Base-by-base conservation (phyloP, 148 eudicot genomes). In the Chenopodium formosanum region DNA sequence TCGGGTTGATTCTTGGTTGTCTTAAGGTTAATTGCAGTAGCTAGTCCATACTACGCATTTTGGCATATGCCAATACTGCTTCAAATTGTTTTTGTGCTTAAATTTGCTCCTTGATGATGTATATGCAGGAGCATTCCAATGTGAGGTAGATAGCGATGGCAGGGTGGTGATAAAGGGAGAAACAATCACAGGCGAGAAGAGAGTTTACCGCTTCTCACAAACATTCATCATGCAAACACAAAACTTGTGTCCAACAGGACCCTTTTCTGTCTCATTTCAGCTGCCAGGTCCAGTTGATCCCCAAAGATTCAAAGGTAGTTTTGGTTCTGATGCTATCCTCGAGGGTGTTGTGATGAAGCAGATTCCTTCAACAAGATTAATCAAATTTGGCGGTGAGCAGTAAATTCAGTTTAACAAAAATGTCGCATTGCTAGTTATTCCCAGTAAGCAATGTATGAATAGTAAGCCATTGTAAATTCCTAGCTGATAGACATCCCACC, bases 201-300 rank as follows among this genome's bases (percentile, higher is more conserved):
- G 66, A 37, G 87, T 95, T 2, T 34, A 62, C 29, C 86, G 88
- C 66, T 89, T 79, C 76, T 82, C 89, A 4, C 89, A 92, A 80
- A 84, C 76, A 25, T 95, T 95, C 46, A 88, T 89, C 81, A 93
- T 95, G 99, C 91, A 88, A 75, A 82, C 97, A 23, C 91, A 84
- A 75, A 95, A 95, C 82, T 90, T 93, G 25, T 93, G 97, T 75
- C 99, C 99, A 9, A 87, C 97, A 4, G 99, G 99, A 37, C 92
- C 93, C 53, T 95, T 95, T 83, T 89, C 94, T 25, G 75, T 95
- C 78, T 88, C 90, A 2, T 95, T 95, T 77, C 86, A 84, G 76
- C 87, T 95, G 70, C 99, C 99, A 12, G 99, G 99, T 52, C 97
- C 97, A 0, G 97, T 95, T 74, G 94, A 95, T 80, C 97, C 97